Evolutionary conservation across 306 rosid species (phyloP), one percentile per base, ranked within the genome.

Genomic region (Fragaria ananassa): DNA sequence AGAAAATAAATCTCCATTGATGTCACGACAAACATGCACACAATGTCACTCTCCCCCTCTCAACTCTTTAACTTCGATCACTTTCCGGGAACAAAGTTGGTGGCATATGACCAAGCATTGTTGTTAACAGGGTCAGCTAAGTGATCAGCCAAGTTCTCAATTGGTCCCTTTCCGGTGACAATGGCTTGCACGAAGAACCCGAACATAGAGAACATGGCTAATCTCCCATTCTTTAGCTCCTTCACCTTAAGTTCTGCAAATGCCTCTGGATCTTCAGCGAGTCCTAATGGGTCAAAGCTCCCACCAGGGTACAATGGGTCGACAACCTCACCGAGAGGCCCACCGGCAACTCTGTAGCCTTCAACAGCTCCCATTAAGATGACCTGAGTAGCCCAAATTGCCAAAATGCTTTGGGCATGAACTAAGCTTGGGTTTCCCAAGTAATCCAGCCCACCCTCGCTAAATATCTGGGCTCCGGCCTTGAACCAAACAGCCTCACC

Each of bases 71-170:
- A 14, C 42, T 62, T 27, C 25, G 0, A 27, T 27, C n/a, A 63
- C 13, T 63, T 34, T 63, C 68, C 45, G 13, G 68, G 68, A 34
- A 18, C 45, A 5, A 63, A 63, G n/a, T 63, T 63, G 8, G 68
- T 63, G 4, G 68, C 45, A 1, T 63, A 63, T 63, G 68, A 63
- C 68, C 68, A 63, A 35, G 68, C 68, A 34, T 63, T 63, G 68
- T 34, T 63, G 45, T 63, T 34, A 6, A 63, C 68, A 63, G 68
- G 68, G 68, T 63, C 68, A 18, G 45, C 45, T 4, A 34, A 35
- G 19, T 63, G 68, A 5, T 63, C 45, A 0, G 68, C 45, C 4
- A 62, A 18, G 42, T 62, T 62, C 17, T 62, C 68, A 6, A 62
- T 62, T 27, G 42, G 68, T 31, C 68, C 68, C 68, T 62, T 62